Evolutionary conservation across 2,329 filamentous ascomycete species (phyloP).

Genomic region (Epicoccum nigrum): DNA sequence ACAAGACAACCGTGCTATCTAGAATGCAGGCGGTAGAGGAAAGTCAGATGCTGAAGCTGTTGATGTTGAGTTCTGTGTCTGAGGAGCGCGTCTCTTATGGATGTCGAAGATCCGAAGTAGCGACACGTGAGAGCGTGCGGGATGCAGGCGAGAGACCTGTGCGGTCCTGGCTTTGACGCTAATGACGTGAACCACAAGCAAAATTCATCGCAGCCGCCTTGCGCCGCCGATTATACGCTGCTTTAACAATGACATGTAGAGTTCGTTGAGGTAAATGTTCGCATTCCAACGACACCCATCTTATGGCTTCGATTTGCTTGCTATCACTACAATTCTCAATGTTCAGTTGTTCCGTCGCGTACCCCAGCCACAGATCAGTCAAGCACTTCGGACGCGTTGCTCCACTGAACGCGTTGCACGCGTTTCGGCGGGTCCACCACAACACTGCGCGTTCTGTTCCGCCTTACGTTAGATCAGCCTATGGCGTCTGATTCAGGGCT

Average conservation of each 20-base stretch:
- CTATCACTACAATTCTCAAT: background rate
- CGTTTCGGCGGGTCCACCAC: slow-evolving; percentile 32
- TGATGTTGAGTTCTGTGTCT: slow-evolving; percentile 25
- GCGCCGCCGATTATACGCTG: slow-evolving; percentile 6
- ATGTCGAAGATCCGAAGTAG: slow-evolving; percentile 20
- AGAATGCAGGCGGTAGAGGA: slow-evolving; percentile 26
- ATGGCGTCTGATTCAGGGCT: slow-evolving; percentile 39
- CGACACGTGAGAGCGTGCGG: slow-evolving; percentile 33
- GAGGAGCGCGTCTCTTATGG: slow-evolving; percentile 32
- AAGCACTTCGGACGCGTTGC: slow-evolving; percentile 39
- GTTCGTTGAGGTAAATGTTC: slow-evolving; percentile 27
- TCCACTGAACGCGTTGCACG: slow-evolving; percentile 34
- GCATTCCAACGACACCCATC: slow-evolving; percentile 6
- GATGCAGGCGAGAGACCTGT: background rate
- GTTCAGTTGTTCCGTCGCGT: slow-evolving; percentile 20
- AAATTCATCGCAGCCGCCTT: slow-evolving; percentile 14
- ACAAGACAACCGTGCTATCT: slow-evolving; percentile 24
- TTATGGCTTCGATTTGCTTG: background rate
- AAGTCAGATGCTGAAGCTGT: slow-evolving; percentile 32
- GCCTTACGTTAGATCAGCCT: slow-evolving; percentile 28
- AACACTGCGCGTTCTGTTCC: slow-evolving; percentile 36
- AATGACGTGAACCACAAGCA: slow-evolving; percentile 35
- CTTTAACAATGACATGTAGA: slow-evolving; percentile 4
- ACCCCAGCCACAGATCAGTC: slow-evolving; percentile 36
- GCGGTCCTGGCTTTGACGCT: slow-evolving; percentile 30